Conservation (phyloP, 768 basidiomycete genomes). For the Tulasnella sp. region DNA sequence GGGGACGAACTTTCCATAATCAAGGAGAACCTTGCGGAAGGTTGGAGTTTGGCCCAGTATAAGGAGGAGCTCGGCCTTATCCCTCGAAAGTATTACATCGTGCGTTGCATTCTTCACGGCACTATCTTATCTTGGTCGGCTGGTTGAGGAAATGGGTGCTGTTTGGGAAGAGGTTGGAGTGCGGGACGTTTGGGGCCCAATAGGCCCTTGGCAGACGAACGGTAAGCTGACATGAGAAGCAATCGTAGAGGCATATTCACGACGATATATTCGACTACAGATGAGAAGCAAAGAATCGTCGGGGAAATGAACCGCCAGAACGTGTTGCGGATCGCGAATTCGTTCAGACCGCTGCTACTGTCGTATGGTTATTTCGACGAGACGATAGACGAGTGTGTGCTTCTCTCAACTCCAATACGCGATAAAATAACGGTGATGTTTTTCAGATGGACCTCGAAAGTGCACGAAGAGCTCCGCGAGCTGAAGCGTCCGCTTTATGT, state of each 20-base stretch:
- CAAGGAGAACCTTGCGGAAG: constrained; percentile 63
- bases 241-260: neutral
- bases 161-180: neutral
- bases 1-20: constrained; percentile 66
- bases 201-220: constrained; percentile 5
- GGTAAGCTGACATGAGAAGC: neutral
- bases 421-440: too few species aligned
- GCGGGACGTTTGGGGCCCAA: neutral
- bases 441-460: neutral
- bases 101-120: constrained; percentile 33
- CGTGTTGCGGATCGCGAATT: neutral
- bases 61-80: constrained; percentile 59
- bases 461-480: neutral
- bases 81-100: constrained; percentile 66
- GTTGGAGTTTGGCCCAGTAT: constrained; percentile 62
- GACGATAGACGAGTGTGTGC: neutral
- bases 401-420: too few species aligned
- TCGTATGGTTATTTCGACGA: constrained; percentile 8
- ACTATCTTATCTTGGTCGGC: neutral
- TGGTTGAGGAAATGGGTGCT: neutral
- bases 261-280: neutral
- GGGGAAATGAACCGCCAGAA: neutral
- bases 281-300: neutral
- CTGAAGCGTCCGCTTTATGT: neutral
- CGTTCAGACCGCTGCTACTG: neutral